Evolutionary conservation across 2,329 filamentous ascomycete species (phyloP).

Genomic region (Ceratocystis huliohia): DNA sequence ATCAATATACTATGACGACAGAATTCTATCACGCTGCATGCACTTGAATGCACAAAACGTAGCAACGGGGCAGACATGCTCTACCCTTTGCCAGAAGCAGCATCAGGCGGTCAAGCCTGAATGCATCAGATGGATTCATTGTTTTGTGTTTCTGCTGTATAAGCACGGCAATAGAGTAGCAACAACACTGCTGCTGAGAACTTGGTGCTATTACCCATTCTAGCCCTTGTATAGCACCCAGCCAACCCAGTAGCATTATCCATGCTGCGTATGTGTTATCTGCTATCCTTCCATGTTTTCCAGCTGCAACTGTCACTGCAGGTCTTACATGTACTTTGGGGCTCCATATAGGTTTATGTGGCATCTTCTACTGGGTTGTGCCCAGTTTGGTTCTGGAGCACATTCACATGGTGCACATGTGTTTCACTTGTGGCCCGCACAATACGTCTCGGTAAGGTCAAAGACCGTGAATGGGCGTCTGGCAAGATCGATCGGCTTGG

Average conservation of each 20-base stretch:
- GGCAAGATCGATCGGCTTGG: background rate
- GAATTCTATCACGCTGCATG: background rate
- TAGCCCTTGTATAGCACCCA: background rate
- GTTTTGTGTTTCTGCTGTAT: background rate
- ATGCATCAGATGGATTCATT: background rate
- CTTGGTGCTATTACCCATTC: background rate
- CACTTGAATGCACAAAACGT: background rate
- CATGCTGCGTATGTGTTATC: background rate
- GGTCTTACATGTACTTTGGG: background rate
- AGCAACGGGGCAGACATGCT: background rate
- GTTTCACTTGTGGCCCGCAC: slow-evolving; percentile 4
- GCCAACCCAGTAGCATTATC: background rate
- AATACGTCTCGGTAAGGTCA: background rate
- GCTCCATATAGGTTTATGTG: background rate
- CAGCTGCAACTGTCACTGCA: slow-evolving; percentile 15
- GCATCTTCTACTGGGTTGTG: background rate
- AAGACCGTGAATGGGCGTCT: background rate
- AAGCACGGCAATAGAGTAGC: background rate
- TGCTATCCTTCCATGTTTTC: background rate
- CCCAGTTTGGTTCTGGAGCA: background rate
- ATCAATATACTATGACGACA: background rate
- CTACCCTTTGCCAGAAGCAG: background rate
- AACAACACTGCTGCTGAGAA: background rate
- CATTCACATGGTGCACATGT: background rate
- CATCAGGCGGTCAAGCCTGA: slow-evolving; percentile 6